Evolutionary conservation across 768 basidiomycete species (phyloP), one percentile per base, ranked within the genome.

Genomic region (Pleurotus cornucopiae): DNA sequence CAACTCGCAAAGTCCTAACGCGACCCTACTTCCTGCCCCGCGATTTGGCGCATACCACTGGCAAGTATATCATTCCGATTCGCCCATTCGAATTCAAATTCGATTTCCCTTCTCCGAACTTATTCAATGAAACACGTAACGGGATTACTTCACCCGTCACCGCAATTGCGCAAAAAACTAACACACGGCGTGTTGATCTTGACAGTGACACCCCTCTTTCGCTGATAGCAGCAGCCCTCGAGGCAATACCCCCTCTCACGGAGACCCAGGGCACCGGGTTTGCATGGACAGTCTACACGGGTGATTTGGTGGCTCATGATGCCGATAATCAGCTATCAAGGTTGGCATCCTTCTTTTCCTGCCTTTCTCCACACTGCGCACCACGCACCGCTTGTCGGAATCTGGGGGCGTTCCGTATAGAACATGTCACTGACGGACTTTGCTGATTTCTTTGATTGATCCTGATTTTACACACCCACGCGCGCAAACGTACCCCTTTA

Each of bases 241-340:
- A 88, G 63, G 79, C 86, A 3, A 88, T 91, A 56, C 88, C 89
- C 18, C 74, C 74, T 2, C 70, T 91, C 23, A 76, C 87, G 20
- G 83, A 77, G 6, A 88, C 89, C 6, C 64, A 80, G 62, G 68
- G 75, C 0, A 79, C 74, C 12, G 85, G 84, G 2, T 88, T 91
- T 63, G 76, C 77, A 21, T 89, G 82, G 65, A 79, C 80, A 0
- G 46, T 91, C 14, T 90, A 78, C 63, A 91, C 89, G 0, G 89
- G 89, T 20, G 89, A 91, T 64, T 66, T 91, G 41, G 79, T 89
- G 39, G 81, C 85, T 5, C 89, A 91, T 65, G 89, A 91, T 66
- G 70, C 79, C 11, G 79, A 82, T 40, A 82, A 81, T 54, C 80
- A 90, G 62, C 68, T 83, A 38, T 84, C 82, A 6, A 77, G 84